Evolutionary conservation across 2,329 filamentous ascomycete species (phyloP).

Genomic region (Byssothecium circinans): DNA sequence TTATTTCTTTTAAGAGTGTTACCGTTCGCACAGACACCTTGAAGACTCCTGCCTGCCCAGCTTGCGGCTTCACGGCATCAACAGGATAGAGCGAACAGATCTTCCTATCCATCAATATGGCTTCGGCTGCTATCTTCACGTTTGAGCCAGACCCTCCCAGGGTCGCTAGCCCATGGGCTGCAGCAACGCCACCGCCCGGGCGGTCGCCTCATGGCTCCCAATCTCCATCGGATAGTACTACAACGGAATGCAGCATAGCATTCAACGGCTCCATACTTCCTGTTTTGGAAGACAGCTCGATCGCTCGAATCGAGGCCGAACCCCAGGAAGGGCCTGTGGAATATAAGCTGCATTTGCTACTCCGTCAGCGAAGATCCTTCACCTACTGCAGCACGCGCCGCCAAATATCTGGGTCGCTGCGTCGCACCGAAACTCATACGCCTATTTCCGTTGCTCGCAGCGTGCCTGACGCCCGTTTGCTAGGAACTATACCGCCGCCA

Average conservation of each 20-base stretch:
- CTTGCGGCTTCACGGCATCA: neutral
- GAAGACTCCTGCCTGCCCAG: neutral
- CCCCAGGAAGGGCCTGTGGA: constrained; percentile 93
- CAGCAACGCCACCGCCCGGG: constrained; percentile 50
- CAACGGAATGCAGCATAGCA: constrained; percentile 7
- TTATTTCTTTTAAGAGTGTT: constrained; percentile 37
- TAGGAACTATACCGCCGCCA: constrained; percentile 35
- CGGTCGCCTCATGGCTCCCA: constrained; percentile 16
- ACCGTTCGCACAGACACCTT: constrained; percentile 9
- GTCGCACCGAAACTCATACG: constrained; percentile 42
- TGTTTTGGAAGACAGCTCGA: constrained; percentile 38
- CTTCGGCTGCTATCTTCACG: constrained; percentile 95
- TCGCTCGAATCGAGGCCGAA: constrained; percentile 81
- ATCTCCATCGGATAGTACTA: constrained; percentile 13
- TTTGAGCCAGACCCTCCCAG: constrained; percentile 85
- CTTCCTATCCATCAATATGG: constrained; percentile 58
- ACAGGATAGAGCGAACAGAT: neutral
- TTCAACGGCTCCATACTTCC: constrained; percentile 5
- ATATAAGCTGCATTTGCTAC: constrained; percentile 90
- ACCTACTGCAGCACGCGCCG: constrained; percentile 68
- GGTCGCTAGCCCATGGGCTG: constrained; percentile 87
- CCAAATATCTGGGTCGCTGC: constrained; percentile 56
- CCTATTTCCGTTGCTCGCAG: constrained; percentile 26
- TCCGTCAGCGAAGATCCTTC: constrained; percentile 77
- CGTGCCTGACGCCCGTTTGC: constrained; percentile 32